Evolutionary conservation across 345 rosid genomes (phyloP).

Genomic region (Gossypium herbaceum): DNA sequence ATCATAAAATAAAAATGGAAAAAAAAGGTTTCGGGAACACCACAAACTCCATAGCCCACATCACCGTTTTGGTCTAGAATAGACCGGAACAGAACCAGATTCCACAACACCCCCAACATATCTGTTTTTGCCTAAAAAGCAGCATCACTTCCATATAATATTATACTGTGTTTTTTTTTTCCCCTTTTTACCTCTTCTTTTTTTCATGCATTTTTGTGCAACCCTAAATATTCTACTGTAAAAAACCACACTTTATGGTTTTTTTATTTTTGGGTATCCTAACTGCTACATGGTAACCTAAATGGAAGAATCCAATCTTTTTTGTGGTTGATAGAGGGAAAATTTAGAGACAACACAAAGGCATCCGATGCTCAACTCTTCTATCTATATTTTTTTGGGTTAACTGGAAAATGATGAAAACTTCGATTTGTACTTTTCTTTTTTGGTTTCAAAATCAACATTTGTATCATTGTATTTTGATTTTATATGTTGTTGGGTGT

Average conservation of each 20-base stretch:
- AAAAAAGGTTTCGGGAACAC: neutral
- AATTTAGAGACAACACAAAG: neutral
- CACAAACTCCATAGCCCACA: neutral
- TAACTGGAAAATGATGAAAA: neutral
- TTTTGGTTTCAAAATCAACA: neutral
- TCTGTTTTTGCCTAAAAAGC: neutral
- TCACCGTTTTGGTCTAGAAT: neutral
- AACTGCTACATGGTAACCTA: neutral
- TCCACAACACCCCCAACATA: neutral
- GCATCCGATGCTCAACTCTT: conserved; percentile 2
- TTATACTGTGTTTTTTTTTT: neutral
- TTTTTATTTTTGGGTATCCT: neutral
- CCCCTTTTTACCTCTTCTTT: too few species aligned
- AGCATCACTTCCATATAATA: neutral
- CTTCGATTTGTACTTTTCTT: neutral
- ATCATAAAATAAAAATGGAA: neutral
- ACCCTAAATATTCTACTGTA: conserved; percentile 3
- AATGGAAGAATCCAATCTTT: neutral
- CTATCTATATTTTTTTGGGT: neutral
- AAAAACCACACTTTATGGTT: neutral
- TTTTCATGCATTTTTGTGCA: conserved; percentile 4
- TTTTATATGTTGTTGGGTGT: neutral
- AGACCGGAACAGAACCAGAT: neutral
- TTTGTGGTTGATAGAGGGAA: neutral
- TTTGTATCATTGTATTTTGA: neutral